These are phyloP conservation scores for Chlamydomonas sphaeroides DNA, from an alignment of 139 green algal genomes.

Conservation along the genomic window DNA sequence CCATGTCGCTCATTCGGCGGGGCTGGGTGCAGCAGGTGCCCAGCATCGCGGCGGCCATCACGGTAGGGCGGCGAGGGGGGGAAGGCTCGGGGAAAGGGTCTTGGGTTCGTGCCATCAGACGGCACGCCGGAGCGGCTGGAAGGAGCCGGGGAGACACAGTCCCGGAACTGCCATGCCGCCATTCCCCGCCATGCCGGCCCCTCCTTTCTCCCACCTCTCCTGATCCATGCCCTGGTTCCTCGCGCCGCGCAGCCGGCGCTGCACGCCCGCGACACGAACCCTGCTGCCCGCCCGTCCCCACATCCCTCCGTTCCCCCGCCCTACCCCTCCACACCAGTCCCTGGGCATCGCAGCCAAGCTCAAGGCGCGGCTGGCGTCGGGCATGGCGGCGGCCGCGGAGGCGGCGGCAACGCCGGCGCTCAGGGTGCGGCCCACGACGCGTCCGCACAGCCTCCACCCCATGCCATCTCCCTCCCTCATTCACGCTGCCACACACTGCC, in stretches of 20 bases:
- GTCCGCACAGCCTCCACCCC: no score
- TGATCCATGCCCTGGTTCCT: not conserved
- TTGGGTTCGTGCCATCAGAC: not conserved
- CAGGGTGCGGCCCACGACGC: not conserved
- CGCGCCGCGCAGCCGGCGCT: no score
- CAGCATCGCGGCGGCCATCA: not conserved
- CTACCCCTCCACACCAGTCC: not conserved
- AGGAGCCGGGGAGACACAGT: not conserved
- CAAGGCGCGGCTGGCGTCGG: not conserved
- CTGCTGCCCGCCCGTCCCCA: not conserved
- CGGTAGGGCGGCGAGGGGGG: not conserved
- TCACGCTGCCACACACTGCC: no score
- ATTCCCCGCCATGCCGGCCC: not conserved
- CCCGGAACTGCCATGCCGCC: not conserved
- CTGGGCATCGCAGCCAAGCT: not conserved
- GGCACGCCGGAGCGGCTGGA: not conserved
- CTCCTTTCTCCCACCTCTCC: not conserved
- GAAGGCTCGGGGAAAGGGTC: not conserved
- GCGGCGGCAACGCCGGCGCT: not conserved
- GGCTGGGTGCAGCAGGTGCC: constrained; percentile 6
- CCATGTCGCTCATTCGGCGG: constrained; percentile 11
- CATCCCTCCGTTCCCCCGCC: not conserved
- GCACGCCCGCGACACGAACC: no score
- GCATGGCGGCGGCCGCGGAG: not conserved
- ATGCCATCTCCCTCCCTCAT: no score